These are phyloP conservation scores for Saccharomyces hybrid DNA, from an alignment of 1,139 yeast genomes.

Conservation along the genomic window DNA sequence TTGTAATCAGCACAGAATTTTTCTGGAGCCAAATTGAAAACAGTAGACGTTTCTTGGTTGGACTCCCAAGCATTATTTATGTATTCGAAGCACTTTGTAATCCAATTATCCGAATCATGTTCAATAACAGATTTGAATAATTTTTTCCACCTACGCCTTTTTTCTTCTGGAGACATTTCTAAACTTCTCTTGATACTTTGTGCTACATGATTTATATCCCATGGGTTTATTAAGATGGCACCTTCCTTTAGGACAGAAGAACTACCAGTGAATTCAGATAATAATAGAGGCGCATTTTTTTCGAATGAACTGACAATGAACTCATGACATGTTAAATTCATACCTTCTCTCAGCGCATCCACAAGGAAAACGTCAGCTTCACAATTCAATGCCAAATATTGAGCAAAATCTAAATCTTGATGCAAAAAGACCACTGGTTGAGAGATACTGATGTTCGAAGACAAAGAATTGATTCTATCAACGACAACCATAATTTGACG, in stretches of 20 bases:
- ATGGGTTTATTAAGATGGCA: slow-evolving; percentile 79
- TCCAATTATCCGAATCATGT: slow-evolving; percentile 75
- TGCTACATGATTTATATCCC: slow-evolving; percentile 67
- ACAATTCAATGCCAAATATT: slow-evolving; percentile 71
- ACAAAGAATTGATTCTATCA: slow-evolving; percentile 70
- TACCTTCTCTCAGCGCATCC: slow-evolving; percentile 87
- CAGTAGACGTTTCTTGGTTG: slow-evolving; percentile 38
- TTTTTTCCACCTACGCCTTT: slow-evolving; percentile 51
- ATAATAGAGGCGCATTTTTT: slow-evolving; percentile 67
- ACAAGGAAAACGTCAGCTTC: slow-evolving; percentile 86
- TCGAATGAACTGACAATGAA: slow-evolving; percentile 67
- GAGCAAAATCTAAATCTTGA: slow-evolving; percentile 80
- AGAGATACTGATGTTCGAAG: slow-evolving; percentile 63
- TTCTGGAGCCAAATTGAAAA: slow-evolving; percentile 35
- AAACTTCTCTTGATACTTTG: slow-evolving; percentile 53
- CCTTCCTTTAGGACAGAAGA: slow-evolving; percentile 66
- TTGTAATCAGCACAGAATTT: slow-evolving; percentile 33
- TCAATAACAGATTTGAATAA: slow-evolving; percentile 51
- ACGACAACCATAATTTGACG: slow-evolving; percentile 67
- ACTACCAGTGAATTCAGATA: slow-evolving; percentile 90
- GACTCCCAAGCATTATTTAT: slow-evolving; percentile 53
- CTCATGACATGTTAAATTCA: slow-evolving; percentile 91
- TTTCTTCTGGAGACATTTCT: slow-evolving; percentile 52
- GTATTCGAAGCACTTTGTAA: slow-evolving; percentile 45
- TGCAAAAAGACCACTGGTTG: slow-evolving; percentile 81